A percentile compares a stretch with the other conserved stretches of the same genome.
These are phyloP conservation scores for Penicillium sp. DNA, from an alignment of 2,329 filamentous ascomycete genomes.

Conservation along the genomic window DNA sequence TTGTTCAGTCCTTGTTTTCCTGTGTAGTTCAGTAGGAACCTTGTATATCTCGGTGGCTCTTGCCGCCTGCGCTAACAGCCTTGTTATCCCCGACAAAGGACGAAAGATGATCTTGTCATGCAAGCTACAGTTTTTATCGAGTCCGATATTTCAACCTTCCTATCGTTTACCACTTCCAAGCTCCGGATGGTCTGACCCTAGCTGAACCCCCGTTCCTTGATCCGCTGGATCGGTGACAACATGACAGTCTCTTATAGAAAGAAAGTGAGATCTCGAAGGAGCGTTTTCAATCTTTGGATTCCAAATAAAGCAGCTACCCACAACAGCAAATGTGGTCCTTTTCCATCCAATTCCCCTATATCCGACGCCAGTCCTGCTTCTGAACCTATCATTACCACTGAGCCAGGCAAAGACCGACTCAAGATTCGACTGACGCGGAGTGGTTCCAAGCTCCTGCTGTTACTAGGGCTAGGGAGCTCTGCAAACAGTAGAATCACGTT, in stretches of 20 bases:
- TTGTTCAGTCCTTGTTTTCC: neutral
- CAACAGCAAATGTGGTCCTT: constrained; percentile 13
- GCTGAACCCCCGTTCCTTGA: constrained; percentile 1
- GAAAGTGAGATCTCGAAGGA: constrained; percentile 23
- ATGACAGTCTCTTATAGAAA: constrained; percentile 22
- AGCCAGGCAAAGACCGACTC: constrained; percentile 25
- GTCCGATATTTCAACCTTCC: neutral
- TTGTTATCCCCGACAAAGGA: neutral
- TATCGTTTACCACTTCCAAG: constrained; percentile 3
- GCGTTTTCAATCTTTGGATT: constrained; percentile 25
- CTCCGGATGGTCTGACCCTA: constrained; percentile 1
- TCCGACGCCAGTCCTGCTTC: constrained; percentile 27
- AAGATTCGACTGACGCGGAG: constrained; percentile 34
- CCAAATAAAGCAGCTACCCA: constrained; percentile 19
- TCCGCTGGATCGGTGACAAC: neutral
- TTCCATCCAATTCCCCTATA: constrained; percentile 20
- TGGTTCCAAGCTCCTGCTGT: constrained; percentile 38
- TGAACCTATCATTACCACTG: constrained; percentile 14
- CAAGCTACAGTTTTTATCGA: neutral
- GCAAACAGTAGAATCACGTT: constrained; percentile 24
- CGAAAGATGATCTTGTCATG: neutral
- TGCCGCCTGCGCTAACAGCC: neutral
- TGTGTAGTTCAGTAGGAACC: neutral
- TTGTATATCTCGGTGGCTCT: neutral
- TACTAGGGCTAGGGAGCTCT: constrained; percentile 33